Percentiles rank a stretch among this genome's conserved stretches.
Evolutionary conservation across 2,329 filamentous ascomycete genomes (phyloP).

Genomic region (Sporothrix globosa): DNA sequence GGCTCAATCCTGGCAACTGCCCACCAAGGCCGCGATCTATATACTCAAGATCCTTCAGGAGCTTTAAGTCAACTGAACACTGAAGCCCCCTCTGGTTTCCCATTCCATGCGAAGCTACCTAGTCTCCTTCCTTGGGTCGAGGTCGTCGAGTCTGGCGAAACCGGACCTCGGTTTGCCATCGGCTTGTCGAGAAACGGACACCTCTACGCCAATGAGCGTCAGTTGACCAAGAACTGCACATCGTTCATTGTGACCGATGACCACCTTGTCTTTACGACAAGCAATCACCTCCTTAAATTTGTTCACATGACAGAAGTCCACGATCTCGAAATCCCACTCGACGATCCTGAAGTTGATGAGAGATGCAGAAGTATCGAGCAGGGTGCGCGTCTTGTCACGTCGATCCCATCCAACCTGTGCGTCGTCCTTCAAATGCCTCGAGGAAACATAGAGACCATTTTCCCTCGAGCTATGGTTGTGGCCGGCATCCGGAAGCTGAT

Average conservation of each 20-base stretch:
- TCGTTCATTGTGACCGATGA: constrained; percentile 81
- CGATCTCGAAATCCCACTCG: constrained; percentile 77
- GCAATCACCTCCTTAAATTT: constrained; percentile 90
- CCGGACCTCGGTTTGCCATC: constrained; percentile 50
- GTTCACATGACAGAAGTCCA: constrained; percentile 73
- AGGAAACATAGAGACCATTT: constrained; percentile 94
- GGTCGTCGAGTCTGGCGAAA: constrained; percentile 44
- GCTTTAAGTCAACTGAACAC: constrained; percentile 48
- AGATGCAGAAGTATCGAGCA: constrained; percentile 89
- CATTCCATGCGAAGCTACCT: constrained; percentile 48
- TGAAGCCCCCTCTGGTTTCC: constrained; percentile 40
- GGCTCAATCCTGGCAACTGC: constrained; percentile 42
- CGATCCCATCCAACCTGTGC: constrained; percentile 84
- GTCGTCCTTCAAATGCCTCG: constrained; percentile 92
- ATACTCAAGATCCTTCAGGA: constrained; percentile 54
- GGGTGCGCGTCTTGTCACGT: constrained; percentile 82
- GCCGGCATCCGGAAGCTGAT: constrained; percentile 84
- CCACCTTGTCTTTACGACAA: constrained; percentile 90
- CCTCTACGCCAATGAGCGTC: constrained; percentile 74
- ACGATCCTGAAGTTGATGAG: constrained; percentile 91
- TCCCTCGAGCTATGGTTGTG: constrained; percentile 86
- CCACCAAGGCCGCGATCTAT: constrained; percentile 42
- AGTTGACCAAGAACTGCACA: constrained; percentile 84
- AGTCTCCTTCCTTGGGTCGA: constrained; percentile 58
- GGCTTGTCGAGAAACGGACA: constrained; percentile 76